phyloP scores from a whole-genome alignment of 1,284 basidiomycete species.

The Heterobasidion occidentale region DNA sequence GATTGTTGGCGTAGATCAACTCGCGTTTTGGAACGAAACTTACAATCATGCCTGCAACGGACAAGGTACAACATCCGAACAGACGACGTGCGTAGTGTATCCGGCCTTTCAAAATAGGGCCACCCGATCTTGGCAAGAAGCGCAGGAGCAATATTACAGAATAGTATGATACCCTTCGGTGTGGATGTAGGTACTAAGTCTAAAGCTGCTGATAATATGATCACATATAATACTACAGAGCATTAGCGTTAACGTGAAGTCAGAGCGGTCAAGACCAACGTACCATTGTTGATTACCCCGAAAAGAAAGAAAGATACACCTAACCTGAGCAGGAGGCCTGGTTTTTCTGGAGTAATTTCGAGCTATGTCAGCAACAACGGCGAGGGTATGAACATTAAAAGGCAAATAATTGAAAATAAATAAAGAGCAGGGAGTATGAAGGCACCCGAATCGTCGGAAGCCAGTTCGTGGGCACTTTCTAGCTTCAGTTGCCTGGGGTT shows the following conservation, averaged over 20 bases:
- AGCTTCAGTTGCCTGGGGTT: no score
- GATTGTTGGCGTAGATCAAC: not conserved
- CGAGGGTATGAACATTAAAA: no score
- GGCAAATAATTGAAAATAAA: no score
- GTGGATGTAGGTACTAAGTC: conserved; percentile 89
- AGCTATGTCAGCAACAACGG: no score
- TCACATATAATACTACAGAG: conserved; percentile 78
- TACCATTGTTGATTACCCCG: conserved; percentile 52
- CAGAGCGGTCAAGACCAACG: conserved; percentile 3
- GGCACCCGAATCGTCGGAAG: no score
- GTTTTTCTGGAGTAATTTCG: not conserved
- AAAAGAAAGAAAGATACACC: conserved; percentile 50
- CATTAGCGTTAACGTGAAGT: not conserved
- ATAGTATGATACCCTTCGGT: conserved; percentile 89
- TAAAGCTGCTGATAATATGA: conserved; percentile 92
- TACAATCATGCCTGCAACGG: conserved; percentile 79
- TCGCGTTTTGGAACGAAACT: conserved; percentile 9
- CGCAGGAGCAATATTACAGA: conserved; percentile 84
- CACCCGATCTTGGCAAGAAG: conserved; percentile 84
- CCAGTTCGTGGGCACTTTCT: no score
- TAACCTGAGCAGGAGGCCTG: conserved; percentile 20
- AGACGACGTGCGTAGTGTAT: conserved; percentile 75
- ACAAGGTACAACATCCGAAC: conserved; percentile 68
- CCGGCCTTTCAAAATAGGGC: conserved; percentile 85
- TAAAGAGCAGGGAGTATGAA: no score